Base-by-base conservation (phyloP, 2,329 filamentous ascomycete species). In the Orbilia javanica region DNA sequence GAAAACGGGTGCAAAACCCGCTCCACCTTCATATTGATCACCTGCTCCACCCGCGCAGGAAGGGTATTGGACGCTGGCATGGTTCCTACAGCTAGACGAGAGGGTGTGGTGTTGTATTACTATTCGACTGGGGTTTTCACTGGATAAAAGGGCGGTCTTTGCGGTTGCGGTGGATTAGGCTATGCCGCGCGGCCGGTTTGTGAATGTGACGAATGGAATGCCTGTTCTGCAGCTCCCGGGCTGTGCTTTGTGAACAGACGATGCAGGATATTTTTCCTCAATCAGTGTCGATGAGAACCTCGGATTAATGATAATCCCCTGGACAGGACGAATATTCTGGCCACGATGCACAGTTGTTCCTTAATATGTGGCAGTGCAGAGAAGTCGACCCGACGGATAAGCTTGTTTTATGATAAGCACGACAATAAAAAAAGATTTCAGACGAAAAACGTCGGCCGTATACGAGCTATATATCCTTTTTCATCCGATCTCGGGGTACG, bases 1-100 rank as follows among this genome's bases (percentile, higher is more conserved):
- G 88, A 88, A 65, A 91, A 86, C 10, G 90, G 89, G 80, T 91
- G 89, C 46, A 79, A 31, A 46, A 73, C 69, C 68, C 75, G 64
- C 48, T 73, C 69, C 20, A 69, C 75, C 20, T 74, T 74, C 55
- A 67, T 53, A 50, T 78, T 72, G 67, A 78, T 68, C 15, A 78
- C 62, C 34, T 57, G 52, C 66, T 78, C 74, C 22, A 78, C 67
- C 42, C 52, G 70, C 62, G 74, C 74, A 53, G 74, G 74, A 64
- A 78, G 67, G 25, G 67, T 78, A 46, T 67, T 63, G 44, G 67
- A 78, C 44, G 67, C 67, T 11, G 74, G 67, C 74, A 78, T 78
- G 50, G 11, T 60, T 48, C 5, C 46, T 13, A 25, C 27, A 42
- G 46, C 13, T 27, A 18, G n/a, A 27, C 27, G 42, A n/a, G 53